Conservation (phyloP, 2,329 filamentous ascomycete genomes). For the Fusarium scirpi region DNA sequence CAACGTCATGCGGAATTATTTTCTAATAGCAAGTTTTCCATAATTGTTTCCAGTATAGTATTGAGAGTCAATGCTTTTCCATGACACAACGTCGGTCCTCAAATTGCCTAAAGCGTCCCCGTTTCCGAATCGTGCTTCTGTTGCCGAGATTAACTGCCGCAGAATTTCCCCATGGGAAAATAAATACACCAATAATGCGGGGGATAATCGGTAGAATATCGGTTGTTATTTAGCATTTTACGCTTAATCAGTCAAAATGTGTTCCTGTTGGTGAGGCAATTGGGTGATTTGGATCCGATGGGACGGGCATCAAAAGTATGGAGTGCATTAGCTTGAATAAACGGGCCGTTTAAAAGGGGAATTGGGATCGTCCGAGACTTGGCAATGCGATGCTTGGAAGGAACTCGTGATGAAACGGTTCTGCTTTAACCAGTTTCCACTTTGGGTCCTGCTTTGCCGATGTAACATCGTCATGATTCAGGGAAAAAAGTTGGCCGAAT, state of each 20-base stretch:
- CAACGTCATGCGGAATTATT: conserved; percentile 2
- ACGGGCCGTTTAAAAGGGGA: conserved; percentile 26
- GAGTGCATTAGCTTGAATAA: conserved; percentile 13
- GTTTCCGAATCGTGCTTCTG: conserved; percentile 4
- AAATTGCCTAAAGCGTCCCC: conserved; percentile 11
- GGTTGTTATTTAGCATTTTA: background rate
- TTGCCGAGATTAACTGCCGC: conserved; percentile 30
- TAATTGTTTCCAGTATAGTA: background rate
- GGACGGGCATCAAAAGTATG: background rate
- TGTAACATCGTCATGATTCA: conserved; percentile 5
- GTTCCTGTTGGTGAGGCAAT: background rate
- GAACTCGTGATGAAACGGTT: conserved; percentile 8
- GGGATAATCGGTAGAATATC: background rate
- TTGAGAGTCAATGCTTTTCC: background rate
- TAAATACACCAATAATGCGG: conserved; percentile 13
- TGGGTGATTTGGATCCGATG: background rate
- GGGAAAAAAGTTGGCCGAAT: conserved; percentile 2
- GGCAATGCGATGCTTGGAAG: background rate
- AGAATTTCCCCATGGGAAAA: conserved; percentile 26
- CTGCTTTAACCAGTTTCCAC: background rate
- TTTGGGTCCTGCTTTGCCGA: conserved; percentile 8
- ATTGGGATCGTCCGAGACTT: conserved; percentile 12
- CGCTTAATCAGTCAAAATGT: background rate
- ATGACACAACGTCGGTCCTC: background rate
- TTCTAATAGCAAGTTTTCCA: background rate